A percentile compares a stretch with the other conserved stretches of the same genome.
Conservation (phyloP, 2,329 filamentous ascomycete species). For the Fusarium marasasianum region DNA sequence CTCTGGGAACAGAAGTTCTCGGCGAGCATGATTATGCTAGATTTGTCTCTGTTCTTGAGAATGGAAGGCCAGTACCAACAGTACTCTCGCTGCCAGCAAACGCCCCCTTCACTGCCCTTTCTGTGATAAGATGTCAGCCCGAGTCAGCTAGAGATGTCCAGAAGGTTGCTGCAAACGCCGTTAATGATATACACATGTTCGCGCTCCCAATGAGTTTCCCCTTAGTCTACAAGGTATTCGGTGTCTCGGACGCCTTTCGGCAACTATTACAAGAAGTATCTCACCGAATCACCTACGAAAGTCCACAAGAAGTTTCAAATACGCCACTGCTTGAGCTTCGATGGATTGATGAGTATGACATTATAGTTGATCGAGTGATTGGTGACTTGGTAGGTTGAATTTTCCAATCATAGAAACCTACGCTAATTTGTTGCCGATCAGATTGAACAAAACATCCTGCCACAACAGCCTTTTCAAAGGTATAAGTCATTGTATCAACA, state of each 20-base stretch:
- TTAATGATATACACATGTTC: fast-evolving
- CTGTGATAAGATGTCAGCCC: fast-evolving
- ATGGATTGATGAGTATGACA: fast-evolving
- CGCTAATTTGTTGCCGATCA: not conserved
- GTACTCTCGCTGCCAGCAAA: not conserved
- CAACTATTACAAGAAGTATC: not conserved
- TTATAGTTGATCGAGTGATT: not conserved
- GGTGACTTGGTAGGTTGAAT: not conserved
- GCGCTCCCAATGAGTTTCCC: not conserved
- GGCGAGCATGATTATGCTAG: not conserved
- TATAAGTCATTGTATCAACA: not conserved
- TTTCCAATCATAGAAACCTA: fast-evolving
- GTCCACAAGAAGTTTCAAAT: not conserved
- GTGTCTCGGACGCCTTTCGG: not conserved
- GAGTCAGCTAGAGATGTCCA: fast-evolving
- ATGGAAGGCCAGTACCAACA: not conserved
- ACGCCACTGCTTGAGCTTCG: not conserved
- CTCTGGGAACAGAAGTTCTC: not conserved
- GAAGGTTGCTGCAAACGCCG: fast-evolving
- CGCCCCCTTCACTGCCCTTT: not conserved
- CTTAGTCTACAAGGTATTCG: not conserved
- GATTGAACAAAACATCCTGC: not conserved
- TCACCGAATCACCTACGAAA: fast-evolving
- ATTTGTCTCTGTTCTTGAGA: not conserved
- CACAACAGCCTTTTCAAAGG: not conserved